A percentile compares a stretch with the other conserved stretches of the same genome.
phyloP scores from a whole-genome alignment of 2,329 filamentous ascomycete genomes.

The Neonectria hederae region DNA sequence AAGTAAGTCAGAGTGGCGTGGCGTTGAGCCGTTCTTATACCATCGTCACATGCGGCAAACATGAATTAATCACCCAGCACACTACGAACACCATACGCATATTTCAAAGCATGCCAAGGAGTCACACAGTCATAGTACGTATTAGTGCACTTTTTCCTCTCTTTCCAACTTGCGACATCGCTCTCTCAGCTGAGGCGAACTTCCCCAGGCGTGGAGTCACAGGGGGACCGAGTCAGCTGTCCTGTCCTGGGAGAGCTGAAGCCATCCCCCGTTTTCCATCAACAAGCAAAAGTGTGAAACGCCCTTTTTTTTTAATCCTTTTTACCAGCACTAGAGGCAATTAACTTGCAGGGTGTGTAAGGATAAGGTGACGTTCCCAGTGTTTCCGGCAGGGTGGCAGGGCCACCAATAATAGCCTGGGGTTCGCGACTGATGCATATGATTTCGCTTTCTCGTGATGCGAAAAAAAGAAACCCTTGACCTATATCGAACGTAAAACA shows the following conservation, averaged over 20 bases:
- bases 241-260: neutral
- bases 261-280: neutral
- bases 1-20: neutral
- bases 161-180: conserved; percentile 3
- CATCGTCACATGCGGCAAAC: conserved; percentile 8
- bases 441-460: conserved; percentile 1
- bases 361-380: conserved; percentile 7
- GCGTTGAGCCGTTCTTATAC: conserved; percentile 8
- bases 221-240: neutral
- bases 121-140: neutral
- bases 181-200: neutral
- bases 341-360: conserved; percentile 21
- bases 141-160: neutral
- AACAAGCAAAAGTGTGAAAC: neutral
- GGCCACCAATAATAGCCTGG: conserved; percentile 6
- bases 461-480: neutral
- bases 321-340: conserved; percentile 10
- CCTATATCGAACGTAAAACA: neutral
- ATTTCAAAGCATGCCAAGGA: neutral
- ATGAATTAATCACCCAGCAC: conserved; percentile 9
- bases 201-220: neutral
- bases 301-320: neutral
- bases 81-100: neutral
- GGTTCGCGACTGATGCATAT: neutral
- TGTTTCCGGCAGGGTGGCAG: neutral